Evolutionary conservation across 2,329 filamentous ascomycete species (phyloP).

Genomic region (Verticillium dahliae): DNA sequence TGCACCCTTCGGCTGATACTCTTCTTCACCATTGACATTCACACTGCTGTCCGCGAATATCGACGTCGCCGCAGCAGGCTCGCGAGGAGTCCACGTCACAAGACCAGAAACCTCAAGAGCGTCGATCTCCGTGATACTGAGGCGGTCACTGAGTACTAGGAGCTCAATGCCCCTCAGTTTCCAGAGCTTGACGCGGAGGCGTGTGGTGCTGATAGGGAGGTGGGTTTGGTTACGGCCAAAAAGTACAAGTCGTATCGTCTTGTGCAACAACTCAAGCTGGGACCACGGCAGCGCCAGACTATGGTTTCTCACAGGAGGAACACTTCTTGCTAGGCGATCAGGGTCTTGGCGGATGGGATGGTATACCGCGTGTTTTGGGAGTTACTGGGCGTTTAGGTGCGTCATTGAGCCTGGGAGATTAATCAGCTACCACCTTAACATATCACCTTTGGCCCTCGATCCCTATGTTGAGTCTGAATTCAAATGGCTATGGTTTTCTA

Average conservation of each 20-base stretch:
- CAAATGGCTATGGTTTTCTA: too few relatives aligned
- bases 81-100: neutral
- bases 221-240: neutral
- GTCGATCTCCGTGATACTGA: neutral
- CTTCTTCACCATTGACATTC: neutral
- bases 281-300: neutral
- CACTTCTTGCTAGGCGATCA: neutral
- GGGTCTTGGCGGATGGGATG: too few relatives aligned
- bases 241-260: neutral
- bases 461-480: too few relatives aligned
- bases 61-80: neutral
- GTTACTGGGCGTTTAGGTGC: too few relatives aligned
- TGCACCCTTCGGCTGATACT: neutral
- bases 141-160: neutral
- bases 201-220: neutral
- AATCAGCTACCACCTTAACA: too few relatives aligned
- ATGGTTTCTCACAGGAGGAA: neutral
- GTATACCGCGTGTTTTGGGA: too few relatives aligned
- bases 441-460: too few relatives aligned
- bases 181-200: neutral
- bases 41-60: neutral
- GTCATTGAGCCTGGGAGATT: too few relatives aligned
- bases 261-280: neutral
- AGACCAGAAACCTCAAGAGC: neutral
- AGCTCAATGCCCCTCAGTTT: neutral